A percentile compares a stretch with the other conserved stretches of the same genome.
Evolutionary conservation across 2,329 filamentous ascomycete genomes (phyloP).

Genomic region (Sphaerulina musiva): DNA sequence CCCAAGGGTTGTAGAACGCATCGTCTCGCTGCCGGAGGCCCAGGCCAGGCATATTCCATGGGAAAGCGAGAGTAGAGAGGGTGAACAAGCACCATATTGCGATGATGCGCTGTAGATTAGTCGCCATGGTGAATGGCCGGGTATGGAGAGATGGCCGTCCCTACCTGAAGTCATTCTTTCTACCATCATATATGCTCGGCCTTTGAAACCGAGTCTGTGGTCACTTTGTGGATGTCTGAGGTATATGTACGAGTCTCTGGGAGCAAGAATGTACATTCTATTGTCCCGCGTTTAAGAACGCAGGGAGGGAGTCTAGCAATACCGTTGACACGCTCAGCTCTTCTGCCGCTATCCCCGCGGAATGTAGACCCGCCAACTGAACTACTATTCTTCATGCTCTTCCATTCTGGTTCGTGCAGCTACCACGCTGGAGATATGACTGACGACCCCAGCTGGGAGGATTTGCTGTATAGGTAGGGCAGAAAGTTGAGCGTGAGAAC

Average conservation of each 20-base stretch:
- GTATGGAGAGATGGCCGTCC: not conserved
- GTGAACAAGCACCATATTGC: slow-evolving; percentile 2
- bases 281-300: not conserved
- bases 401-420: too few relatives aligned
- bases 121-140: not conserved
- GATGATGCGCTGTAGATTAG: not conserved
- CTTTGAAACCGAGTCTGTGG: not conserved
- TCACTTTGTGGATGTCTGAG: not conserved
- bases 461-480: too few relatives aligned
- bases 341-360: not conserved
- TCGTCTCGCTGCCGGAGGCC: not conserved
- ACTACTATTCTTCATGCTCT: too few relatives aligned
- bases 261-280: not conserved
- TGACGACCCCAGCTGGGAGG: too few relatives aligned
- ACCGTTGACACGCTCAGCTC: not conserved
- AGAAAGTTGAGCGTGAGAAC: too few relatives aligned
- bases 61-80: not conserved
- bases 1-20: not conserved
- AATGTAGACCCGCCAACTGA: not conserved
- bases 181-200: not conserved
- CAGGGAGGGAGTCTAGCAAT: not conserved
- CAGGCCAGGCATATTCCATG: not conserved
- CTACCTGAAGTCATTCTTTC: not conserved
- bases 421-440: too few relatives aligned
- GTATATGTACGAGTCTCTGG: not conserved